Base-by-base conservation (phyloP, 371 early-diverging fungal species). In the Mucor racemosus region DNA sequence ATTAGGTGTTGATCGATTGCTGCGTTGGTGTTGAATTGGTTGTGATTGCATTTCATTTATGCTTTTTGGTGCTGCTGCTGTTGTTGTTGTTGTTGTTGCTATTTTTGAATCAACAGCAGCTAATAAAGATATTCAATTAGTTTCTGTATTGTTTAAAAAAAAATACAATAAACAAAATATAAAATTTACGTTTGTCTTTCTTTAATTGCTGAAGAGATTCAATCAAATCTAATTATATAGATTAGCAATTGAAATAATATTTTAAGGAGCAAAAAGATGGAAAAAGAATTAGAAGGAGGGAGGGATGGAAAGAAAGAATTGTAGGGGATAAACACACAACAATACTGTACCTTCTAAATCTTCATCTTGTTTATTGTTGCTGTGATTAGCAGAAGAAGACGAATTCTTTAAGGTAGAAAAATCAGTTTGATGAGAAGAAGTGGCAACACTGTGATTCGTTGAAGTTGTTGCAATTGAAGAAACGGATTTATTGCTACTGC, bases 371-470 rank as follows among this genome's bases (percentile, higher is more conserved):
- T 34, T 19, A 19, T 19, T 8, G 13, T 50, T 19, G 50, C 13
- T 19, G 0, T 50, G 26, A 26, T 50, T 26, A 7, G 48, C n/a
- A 4, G 26, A 50, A 35, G 40, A 40, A 50, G 62, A 38, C 15
- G 35, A 62, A 7, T 44, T 41, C 41, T 50, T 42, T 55, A 44
- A 10, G 6, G 26, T 53, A 26, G 58, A 17, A 31, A 50, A 50
- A 17, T 65, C 66, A 33, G 53, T 40, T 7, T 63, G 33, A 26
- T 63, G 64, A 62, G 62, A 62, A 39, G 62, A 44, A 17, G 38
- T 11, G 1, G 38, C 11, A 38, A 38, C 26, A 26, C 50, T 50
- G 3, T 50, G 50, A 50, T 50, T 50, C 21, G 50, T 50, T 8
- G 50, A 50, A 26, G 38, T 39, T 6, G 58, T 58, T 17, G 41